Percentiles rank a stretch among this genome's conserved stretches.
Evolutionary conservation across 176 grass and related monocot species (phyloP).

Genomic region (Cenchrus fungigraminus): DNA sequence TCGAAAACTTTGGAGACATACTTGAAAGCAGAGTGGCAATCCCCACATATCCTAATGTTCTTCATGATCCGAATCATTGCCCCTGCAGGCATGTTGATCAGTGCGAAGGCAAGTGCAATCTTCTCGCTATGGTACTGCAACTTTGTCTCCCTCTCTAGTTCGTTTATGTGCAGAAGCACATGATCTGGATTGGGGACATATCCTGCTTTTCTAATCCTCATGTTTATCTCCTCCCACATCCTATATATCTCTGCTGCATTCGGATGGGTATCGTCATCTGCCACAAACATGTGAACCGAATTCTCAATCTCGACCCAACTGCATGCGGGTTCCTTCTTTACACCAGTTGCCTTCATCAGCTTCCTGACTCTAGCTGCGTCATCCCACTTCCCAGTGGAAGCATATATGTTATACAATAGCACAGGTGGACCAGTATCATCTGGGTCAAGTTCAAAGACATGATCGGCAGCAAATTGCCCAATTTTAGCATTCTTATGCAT

Average conservation of each 20-base stretch:
- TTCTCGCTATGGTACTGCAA: slow-evolving; percentile 84
- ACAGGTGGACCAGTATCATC: slow-evolving; percentile 66
- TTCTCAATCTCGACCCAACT: slow-evolving; percentile 82
- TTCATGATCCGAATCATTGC: slow-evolving; percentile 78
- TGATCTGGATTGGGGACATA: slow-evolving; percentile 66
- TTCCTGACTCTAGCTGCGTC: slow-evolving; percentile 68
- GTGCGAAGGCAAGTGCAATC: slow-evolving; percentile 72
- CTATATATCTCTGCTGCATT: slow-evolving; percentile 57
- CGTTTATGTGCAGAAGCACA: slow-evolving; percentile 58
- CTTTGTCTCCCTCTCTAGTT: slow-evolving; percentile 57
- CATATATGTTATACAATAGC: slow-evolving; percentile 75
- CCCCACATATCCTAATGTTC: slow-evolving; percentile 80
- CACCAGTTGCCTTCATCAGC: slow-evolving; percentile 66
- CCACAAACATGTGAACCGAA: slow-evolving; percentile 76
- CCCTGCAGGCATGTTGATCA: slow-evolving; percentile 61
- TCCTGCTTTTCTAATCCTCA: slow-evolving; percentile 61
- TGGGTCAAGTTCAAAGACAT: slow-evolving; percentile 73
- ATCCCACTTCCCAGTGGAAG: slow-evolving; percentile 67
- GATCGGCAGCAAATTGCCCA: slow-evolving; percentile 57
- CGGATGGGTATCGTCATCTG: slow-evolving; percentile 65
- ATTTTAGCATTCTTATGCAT: slow-evolving; percentile 69
- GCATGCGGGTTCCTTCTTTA: slow-evolving; percentile 83
- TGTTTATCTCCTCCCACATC: slow-evolving; percentile 68
- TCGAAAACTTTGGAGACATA: slow-evolving; percentile 57
- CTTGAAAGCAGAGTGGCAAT: slow-evolving; percentile 79